phyloP scores from a whole-genome alignment of 176 grass and related monocot genomes.

The Phyllostachys edulis region DNA sequence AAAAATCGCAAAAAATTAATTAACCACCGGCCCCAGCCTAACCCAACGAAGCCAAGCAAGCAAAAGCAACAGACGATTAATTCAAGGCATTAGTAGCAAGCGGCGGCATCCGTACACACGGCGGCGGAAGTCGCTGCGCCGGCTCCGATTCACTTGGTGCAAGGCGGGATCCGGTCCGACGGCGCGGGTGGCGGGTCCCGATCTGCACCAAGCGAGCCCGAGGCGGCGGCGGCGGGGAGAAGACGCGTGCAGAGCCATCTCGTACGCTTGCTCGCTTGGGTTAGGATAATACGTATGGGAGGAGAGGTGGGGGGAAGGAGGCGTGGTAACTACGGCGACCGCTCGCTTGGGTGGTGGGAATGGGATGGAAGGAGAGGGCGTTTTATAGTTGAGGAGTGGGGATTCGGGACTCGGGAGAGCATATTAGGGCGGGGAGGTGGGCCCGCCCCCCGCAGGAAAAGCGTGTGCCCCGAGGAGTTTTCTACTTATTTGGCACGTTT shows the following conservation, averaged over 20 bases:
- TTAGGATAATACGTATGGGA: neutral
- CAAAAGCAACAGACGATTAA: neutral
- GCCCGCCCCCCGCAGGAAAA: neutral
- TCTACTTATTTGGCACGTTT: too few species aligned
- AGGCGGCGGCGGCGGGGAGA: slow-evolving; percentile 57
- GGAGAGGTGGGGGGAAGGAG: neutral
- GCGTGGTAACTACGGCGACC: slow-evolving; percentile 32
- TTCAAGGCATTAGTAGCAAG: neutral
- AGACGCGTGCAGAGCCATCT: neutral
- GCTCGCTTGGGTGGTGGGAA: neutral
- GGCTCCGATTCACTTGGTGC: slow-evolving; percentile 99
- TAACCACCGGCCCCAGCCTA: too few species aligned
- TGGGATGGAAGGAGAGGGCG: neutral
- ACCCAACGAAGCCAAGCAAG: neutral
- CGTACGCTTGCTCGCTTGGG: neutral
- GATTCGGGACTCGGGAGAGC: slow-evolving; percentile 2
- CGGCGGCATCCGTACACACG: neutral
- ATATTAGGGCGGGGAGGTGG: slow-evolving; percentile 35
- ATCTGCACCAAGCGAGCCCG: slow-evolving; percentile 99
- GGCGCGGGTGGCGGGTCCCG: slow-evolving; percentile 69
- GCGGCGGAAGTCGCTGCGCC: slow-evolving; percentile 43
- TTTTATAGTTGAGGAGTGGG: slow-evolving; percentile 43
- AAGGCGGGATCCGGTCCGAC: slow-evolving; percentile 86
- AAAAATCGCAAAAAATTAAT: neutral
- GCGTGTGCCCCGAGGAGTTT: neutral